Percentiles rank a stretch among this genome's conserved stretches.
These are phyloP conservation scores for Pythium rishiriense DNA, from an alignment of 352 stramenopile genomes.

Conservation along the genomic window DNA sequence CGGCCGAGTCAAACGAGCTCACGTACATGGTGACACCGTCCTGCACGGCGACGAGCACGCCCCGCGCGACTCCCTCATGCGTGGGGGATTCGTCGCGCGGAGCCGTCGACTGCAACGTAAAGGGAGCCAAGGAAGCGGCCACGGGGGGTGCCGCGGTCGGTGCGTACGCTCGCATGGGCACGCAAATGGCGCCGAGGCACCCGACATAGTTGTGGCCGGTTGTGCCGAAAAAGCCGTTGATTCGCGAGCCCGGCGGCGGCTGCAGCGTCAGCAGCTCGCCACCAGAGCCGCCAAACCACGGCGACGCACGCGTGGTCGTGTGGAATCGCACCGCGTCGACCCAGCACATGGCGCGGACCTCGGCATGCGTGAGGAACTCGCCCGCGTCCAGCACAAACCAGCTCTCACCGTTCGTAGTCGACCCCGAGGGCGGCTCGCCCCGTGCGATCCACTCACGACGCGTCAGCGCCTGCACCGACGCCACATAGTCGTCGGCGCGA, in stretches of 20 bases:
- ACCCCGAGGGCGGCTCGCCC: conserved; percentile 2
- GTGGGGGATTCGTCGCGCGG: not conserved
- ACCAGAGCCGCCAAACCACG: conserved; percentile 61
- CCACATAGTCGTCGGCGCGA: conserved; percentile 41
- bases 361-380: conserved; percentile 54
- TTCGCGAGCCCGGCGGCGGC: conserved; percentile 36
- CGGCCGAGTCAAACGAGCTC: conserved; percentile 12
- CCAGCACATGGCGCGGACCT: conserved; percentile 60
- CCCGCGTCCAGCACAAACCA: conserved; percentile 44
- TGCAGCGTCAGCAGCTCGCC: conserved; percentile 44
- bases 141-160: not conserved
- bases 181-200: conserved; percentile 45
- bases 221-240: conserved; percentile 55
- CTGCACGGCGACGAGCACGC: conserved; percentile 30
- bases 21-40: conserved; percentile 21
- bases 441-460: conserved; percentile 20
- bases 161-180: conserved; percentile 16
- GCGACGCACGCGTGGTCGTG: conserved; percentile 47
- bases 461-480: conserved; percentile 37
- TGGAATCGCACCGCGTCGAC: conserved; percentile 66
- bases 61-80: conserved; percentile 4
- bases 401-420: not conserved
- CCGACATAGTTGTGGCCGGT: conserved; percentile 52
- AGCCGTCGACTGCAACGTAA: not conserved
- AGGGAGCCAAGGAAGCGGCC: not conserved